A percentile compares a stretch with the other conserved stretches of the same genome.
Evolutionary conservation across 2,329 filamentous ascomycete genomes (phyloP).

Genomic region (Alternaria rosae): DNA sequence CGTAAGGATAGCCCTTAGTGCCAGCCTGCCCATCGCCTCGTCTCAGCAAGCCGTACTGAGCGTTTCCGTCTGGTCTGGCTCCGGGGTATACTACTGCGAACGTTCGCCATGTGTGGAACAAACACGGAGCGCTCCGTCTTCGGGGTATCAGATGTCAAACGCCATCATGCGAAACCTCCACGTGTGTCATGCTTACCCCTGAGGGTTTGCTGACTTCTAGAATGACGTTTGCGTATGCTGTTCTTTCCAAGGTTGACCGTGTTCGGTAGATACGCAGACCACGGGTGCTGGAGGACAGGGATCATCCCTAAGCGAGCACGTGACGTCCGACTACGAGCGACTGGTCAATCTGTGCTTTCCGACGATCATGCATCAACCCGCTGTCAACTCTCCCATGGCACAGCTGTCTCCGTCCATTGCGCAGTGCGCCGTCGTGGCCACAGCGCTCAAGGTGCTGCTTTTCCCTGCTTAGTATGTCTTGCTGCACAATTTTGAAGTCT

Average conservation of each 20-base stretch:
- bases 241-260: slow-evolving; percentile 8
- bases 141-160: slow-evolving; percentile 14
- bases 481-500: slow-evolving; percentile 7
- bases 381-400: slow-evolving; percentile 64
- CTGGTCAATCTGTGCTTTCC: slow-evolving; percentile 26
- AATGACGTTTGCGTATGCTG: slow-evolving; percentile 15
- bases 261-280: slow-evolving; percentile 2
- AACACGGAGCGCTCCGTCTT: slow-evolving; percentile 3
- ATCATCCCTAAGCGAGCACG: slow-evolving; percentile 19
- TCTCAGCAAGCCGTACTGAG: slow-evolving; percentile 3
- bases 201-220: slow-evolving; percentile 7
- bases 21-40: slow-evolving; percentile 8
- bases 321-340: slow-evolving; percentile 23
- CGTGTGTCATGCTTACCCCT: slow-evolving; percentile 1
- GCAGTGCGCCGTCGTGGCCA: slow-evolving; percentile 85
- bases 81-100: not conserved
- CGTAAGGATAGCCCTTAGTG: slow-evolving; percentile 21
- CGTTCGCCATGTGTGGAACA: slow-evolving; percentile 1
- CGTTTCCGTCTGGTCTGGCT: slow-evolving; percentile 12
- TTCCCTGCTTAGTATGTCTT: slow-evolving; percentile 89
- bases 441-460: slow-evolving; percentile 88
- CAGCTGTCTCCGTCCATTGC: slow-evolving; percentile 85
- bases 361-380: slow-evolving; percentile 31
- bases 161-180: slow-evolving; percentile 9
- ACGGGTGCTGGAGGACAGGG: not conserved